Evolutionary conservation across 140 eudicot species (phyloP), one percentile per base, ranked within the genome.

Genomic region (Stevia rebaudiana): DNA sequence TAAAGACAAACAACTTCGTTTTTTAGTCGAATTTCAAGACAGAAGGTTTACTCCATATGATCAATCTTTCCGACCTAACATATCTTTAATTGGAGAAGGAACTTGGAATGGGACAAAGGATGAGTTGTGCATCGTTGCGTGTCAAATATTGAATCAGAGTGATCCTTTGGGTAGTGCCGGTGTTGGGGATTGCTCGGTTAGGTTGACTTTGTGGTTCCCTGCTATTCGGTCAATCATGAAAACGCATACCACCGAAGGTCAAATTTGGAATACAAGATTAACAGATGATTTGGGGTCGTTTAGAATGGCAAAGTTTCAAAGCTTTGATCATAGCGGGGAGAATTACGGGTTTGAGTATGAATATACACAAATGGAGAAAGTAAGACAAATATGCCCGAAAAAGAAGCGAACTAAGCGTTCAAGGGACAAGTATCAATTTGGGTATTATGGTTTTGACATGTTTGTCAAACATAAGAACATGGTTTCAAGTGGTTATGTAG

Each of bases 41-140:
- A 36, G 30, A 13, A 73, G 80, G 51, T 76, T 49, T 58, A 55
- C 42, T 17, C 61, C 25, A 19, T 48, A 51, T 47, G 6, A 31
- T 44, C 52, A 72, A 37, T 31, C 66, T 23, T 76, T 84, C 66
- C 66, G 54, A 47, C 77, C 76, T 0, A 30, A 46, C 18, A 61
- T 78, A 51, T 49, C 81, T 0, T 68, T 83, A 39, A 60, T 83
- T 25, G 95, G 84, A 19, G 89, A 86, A 67, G 95, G 84, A 35
- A 68, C 79, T 16, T 87, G 95, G 91, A 83, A 79, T 41, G 78
- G 50, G 13, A 72, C 60, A 72, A 68, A 42, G 42, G 77, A 79
- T 13, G 74, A 55, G 60, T 7, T 84, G 63, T 67, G 69, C 36
- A 69, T 84, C 11, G 63, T 69, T 15, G 84, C 85, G 8, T 87